Evolutionary conservation across 805 yeast genomes (phyloP).

Genomic region (Candida methanosorbosa): DNA sequence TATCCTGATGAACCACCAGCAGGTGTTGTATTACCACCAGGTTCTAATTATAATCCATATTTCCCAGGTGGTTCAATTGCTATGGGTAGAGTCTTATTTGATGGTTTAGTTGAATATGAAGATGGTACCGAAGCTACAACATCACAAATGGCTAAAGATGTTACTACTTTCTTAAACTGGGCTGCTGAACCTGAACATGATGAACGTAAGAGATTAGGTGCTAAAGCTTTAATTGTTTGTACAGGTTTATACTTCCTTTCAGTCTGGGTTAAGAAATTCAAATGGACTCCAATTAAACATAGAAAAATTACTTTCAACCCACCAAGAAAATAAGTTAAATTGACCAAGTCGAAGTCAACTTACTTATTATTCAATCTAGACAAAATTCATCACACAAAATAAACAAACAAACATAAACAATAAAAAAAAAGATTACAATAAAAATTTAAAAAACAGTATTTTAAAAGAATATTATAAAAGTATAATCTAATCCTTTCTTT

Average conservation of each 20-base stretch:
- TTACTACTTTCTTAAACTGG: slow-evolving; percentile 93
- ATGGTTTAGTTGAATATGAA: slow-evolving; percentile 95
- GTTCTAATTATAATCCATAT: slow-evolving; percentile 97
- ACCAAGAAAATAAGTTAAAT: slow-evolving; percentile 54
- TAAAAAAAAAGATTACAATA: no score
- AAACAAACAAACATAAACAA: no score
- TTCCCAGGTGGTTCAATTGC: slow-evolving; percentile 99
- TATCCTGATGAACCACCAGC: slow-evolving; percentile 99
- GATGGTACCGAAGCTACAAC: slow-evolving; percentile 99
- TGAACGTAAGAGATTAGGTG: slow-evolving; percentile 93
- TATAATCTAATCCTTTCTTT: no score
- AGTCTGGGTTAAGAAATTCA: slow-evolving; percentile 93
- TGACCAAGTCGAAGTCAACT: no score
- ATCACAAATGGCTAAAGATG: slow-evolving; percentile 99
- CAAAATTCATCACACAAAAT: no score
- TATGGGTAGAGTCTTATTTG: slow-evolving; percentile 97
- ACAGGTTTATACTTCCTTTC: slow-evolving; percentile 75
- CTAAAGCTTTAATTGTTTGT: slow-evolving; percentile 78
- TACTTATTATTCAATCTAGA: no score
- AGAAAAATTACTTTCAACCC: slow-evolving; percentile 91
- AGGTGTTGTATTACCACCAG: slow-evolving; percentile 88
- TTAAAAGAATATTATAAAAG: no score
- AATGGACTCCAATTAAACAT: slow-evolving; percentile 94
- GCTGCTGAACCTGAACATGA: slow-evolving; percentile 98
- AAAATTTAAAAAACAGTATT: no score